Base-by-base conservation (phyloP, 78 protist genomes). In the Isochrysis galbana region DNA sequence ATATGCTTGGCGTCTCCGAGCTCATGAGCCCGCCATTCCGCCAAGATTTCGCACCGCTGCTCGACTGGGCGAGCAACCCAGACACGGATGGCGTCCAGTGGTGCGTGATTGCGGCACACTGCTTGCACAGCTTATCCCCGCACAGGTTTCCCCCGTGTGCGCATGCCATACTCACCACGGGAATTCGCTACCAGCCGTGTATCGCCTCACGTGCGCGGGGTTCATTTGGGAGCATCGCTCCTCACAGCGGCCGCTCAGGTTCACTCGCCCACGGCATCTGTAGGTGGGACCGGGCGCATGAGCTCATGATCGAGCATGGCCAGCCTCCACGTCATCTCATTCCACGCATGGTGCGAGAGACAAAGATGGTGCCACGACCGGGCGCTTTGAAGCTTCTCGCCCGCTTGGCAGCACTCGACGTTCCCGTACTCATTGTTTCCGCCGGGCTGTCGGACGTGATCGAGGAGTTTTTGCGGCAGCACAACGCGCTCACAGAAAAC, bases 271-370 rank as follows among this genome's bases (percentile, higher is more conserved):
- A 51, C 7, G 14, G 61, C 61, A 14, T 51, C 7, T n/a, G n/a
- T n/a, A n/a, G 77, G 77, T 69, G 77, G 77, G 77, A 69, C 77
- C 21, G 32, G 41, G 80, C 80, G 80, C 80, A 70, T 41, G 34
- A 5, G 80, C 80, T 70, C 45, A 70, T 70, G 80, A 23, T 70
- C 41, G 4, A 70, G 80, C 17, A 70, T 34, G 80, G 80, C 34
- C n/a, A 19, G 80, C 80, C 80, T 0, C 34, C 34, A 17, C 80
- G 80, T 41, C 19, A 2, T 11, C 80, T 70, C 41, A 29, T 70
- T 41, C 80, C 36, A 41, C 80, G 80, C 45, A 5, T 70, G 42
- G 80, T 70, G 21, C 80, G 80, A 5, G 39, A 70, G 80, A 4
- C 41, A 21, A 29, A 17, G 29, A 70, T 70, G 80, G 21, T 22